Evolutionary conservation across 225 moss, liverwort and hornwort species (phyloP).

Genomic region (Thuidium tamariscinum): DNA sequence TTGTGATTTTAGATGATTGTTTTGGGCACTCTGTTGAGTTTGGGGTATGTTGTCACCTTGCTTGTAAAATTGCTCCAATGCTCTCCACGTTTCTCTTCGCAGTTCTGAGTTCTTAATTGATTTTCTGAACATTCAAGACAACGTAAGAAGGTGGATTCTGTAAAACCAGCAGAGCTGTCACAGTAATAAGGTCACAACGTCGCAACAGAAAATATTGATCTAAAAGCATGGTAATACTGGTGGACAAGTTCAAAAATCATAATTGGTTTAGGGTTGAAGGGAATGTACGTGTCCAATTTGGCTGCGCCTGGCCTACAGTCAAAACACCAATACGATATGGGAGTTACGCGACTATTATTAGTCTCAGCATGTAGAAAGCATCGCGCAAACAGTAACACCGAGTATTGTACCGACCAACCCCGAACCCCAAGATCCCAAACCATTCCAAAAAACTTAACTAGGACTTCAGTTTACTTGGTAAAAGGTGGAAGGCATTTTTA

Average conservation of each 20-base stretch:
- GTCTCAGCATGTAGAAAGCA: not conserved
- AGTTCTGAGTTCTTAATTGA: constrained; percentile 48
- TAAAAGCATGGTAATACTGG: not conserved
- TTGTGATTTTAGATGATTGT: not conserved
- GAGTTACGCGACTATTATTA: not conserved
- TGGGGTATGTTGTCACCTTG: constrained; percentile 15
- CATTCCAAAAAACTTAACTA: not conserved
- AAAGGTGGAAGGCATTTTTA: not conserved
- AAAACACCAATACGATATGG: not conserved
- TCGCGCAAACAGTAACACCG: not conserved
- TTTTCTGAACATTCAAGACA: constrained; percentile 22
- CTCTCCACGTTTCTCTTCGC: constrained; percentile 70
- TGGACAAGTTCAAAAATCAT: not conserved
- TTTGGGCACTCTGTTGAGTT: not conserved
- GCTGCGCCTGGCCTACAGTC: constrained; percentile 73
- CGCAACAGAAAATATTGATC: not conserved
- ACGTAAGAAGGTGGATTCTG: not conserved
- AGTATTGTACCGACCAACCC: not conserved
- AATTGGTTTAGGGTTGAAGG: not conserved
- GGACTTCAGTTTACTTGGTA: not conserved
- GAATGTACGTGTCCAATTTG: constrained; percentile 43
- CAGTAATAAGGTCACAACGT: not conserved
- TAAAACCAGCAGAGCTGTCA: not conserved
- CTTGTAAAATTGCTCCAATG: constrained; percentile 61
- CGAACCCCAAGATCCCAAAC: not conserved